Evolutionary conservation across 106 monocot species (phyloP).

Genomic region (Dactylorhiza incarnata): DNA sequence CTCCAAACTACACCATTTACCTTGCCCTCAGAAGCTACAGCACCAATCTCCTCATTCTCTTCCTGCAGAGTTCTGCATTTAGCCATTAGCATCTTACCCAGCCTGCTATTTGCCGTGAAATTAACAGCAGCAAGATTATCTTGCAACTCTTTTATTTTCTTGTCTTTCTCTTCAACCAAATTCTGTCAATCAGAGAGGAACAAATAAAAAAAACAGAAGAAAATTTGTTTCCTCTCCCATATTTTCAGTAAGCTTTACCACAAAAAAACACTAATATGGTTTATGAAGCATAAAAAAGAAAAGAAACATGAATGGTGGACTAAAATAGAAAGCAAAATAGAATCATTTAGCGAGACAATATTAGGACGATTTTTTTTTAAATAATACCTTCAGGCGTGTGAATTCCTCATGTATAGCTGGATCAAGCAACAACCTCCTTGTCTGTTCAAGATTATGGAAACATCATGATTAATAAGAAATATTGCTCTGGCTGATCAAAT

Average conservation of each 20-base stretch:
- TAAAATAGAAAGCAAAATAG: background rate
- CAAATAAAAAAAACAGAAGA: background rate
- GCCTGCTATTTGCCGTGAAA: constrained; percentile 78
- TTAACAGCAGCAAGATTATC: constrained; percentile 93
- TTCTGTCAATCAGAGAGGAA: constrained; percentile 34
- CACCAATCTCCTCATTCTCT: constrained; percentile 98
- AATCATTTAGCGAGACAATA: background rate
- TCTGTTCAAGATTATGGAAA: constrained; percentile 30
- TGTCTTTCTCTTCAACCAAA: constrained; percentile 90
- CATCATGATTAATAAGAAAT: constrained; percentile 1
- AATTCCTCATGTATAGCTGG: constrained; percentile 99
- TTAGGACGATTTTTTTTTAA: background rate
- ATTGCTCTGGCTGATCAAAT: background rate
- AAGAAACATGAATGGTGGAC: background rate
- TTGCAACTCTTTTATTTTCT: constrained; percentile 92
- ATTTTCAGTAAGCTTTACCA: background rate
- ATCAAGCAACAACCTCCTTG: constrained; percentile 86
- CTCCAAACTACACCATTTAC: constrained; percentile 16
- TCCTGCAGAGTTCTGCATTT: constrained; percentile 92
- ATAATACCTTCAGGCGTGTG: constrained; percentile 81
- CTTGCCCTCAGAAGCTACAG: constrained; percentile 95
- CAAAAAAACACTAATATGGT: background rate
- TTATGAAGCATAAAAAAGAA: background rate
- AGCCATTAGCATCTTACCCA: constrained; percentile 92
- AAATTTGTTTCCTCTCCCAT: background rate